Conservation (phyloP, 1,284 basidiomycete species). For the Stygiomarasmius scandens region DNA sequence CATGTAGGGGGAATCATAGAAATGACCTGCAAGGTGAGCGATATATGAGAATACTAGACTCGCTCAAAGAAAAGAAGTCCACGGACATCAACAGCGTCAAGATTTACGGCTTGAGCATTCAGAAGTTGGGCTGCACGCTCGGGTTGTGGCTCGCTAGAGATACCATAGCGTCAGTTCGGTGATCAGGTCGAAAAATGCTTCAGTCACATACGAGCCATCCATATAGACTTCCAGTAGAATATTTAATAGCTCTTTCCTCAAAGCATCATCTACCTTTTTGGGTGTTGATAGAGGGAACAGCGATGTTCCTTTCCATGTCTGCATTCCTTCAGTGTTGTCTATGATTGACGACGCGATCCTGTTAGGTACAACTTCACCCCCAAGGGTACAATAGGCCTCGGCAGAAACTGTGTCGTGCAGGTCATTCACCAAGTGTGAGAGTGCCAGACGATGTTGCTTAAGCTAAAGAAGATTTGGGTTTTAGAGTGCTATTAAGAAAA, state of each 20-base stretch:
- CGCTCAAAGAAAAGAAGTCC: slow-evolving; percentile 14
- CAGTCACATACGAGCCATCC: slow-evolving; percentile 49
- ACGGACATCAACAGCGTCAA: slow-evolving; percentile 77
- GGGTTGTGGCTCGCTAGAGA: slow-evolving; percentile 45
- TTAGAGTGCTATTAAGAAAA: background rate
- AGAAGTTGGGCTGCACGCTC: slow-evolving; percentile 68
- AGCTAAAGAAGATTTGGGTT: slow-evolving; percentile 42
- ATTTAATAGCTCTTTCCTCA: slow-evolving; percentile 64
- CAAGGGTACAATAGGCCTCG: slow-evolving; percentile 80
- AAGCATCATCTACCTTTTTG: slow-evolving; percentile 50
- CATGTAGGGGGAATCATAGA: slow-evolving; percentile 73
- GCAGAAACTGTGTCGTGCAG: slow-evolving; percentile 77
- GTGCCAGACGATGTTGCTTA: slow-evolving; percentile 64
- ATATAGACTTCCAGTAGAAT: slow-evolving; percentile 82
- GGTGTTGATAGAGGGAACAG: slow-evolving; percentile 22
- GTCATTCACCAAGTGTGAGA: slow-evolving; percentile 69
- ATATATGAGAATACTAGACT: slow-evolving; percentile 2
- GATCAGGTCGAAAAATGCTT: slow-evolving; percentile 6
- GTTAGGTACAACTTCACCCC: slow-evolving; percentile 68
- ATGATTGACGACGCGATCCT: slow-evolving; percentile 59
- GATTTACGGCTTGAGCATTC: slow-evolving; percentile 77
- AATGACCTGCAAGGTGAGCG: slow-evolving; percentile 55
- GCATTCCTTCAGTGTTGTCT: slow-evolving; percentile 32
- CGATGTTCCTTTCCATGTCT: slow-evolving; percentile 13
- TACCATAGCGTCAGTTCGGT: background rate